phyloP scores from a whole-genome alignment of 331 rosid species.

The Acacia pycnantha region DNA sequence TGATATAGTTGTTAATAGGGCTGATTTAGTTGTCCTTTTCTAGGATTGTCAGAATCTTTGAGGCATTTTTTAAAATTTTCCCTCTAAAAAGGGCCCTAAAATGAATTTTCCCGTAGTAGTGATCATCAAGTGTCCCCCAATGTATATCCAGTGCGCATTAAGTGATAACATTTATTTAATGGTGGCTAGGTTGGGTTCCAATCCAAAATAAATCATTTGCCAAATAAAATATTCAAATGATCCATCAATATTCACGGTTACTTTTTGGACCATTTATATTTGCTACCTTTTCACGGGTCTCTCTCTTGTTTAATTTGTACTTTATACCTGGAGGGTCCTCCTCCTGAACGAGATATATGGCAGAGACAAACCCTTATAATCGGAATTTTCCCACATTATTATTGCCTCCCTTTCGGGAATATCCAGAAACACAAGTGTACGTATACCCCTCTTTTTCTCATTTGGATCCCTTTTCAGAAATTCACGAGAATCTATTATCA shows the following conservation, averaged over 20 bases:
- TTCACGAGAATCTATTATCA: neutral
- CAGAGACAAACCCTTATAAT: neutral
- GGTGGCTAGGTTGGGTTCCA: neutral
- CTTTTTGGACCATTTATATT: neutral
- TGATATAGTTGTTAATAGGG: too few relatives aligned
- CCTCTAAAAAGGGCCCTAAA: too few relatives aligned
- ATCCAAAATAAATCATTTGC: neutral
- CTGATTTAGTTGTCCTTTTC: too few relatives aligned
- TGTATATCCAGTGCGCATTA: neutral
- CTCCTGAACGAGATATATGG: neutral
- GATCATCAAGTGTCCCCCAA: neutral
- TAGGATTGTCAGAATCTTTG: too few relatives aligned
- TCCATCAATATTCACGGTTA: neutral
- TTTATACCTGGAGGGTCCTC: neutral
- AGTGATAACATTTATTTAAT: neutral
- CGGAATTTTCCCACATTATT: neutral
- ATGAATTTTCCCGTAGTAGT: too few relatives aligned
- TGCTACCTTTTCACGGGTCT: neutral
- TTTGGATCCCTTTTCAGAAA: neutral
- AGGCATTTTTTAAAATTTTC: too few relatives aligned
- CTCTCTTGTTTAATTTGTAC: neutral
- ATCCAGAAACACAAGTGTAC: neutral
- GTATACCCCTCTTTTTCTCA: neutral
- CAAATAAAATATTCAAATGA: neutral
- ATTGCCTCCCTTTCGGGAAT: neutral